phyloP scores from a whole-genome alignment of 208 protist genomes.

The Crithidia expoeki region DNA sequence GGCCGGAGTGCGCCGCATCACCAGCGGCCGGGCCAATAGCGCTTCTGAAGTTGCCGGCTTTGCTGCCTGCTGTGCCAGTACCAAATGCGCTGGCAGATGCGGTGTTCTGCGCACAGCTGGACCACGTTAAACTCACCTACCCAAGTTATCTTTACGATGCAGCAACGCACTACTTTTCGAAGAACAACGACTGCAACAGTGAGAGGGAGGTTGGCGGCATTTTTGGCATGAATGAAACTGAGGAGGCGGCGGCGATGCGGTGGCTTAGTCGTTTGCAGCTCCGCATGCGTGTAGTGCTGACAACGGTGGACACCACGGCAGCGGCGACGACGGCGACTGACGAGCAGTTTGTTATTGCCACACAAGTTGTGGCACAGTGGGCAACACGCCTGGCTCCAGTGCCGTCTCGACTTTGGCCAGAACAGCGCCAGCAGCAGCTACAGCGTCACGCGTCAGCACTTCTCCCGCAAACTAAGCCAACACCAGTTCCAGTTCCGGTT shows the following conservation, averaged over 20 bases:
- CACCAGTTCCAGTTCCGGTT: conserved; percentile 24
- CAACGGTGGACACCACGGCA: background rate
- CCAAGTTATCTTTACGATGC: too few species aligned
- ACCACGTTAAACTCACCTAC: conserved; percentile 18
- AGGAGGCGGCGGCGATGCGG: background rate
- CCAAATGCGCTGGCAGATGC: conserved; percentile 12
- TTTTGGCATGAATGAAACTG: background rate
- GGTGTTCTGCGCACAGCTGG: conserved; percentile 30
- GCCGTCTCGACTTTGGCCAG: background rate
- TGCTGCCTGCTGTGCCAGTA: background rate
- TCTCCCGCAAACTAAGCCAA: background rate
- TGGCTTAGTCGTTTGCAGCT: conserved; percentile 27
- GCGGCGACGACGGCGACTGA: too few species aligned
- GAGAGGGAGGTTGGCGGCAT: background rate
- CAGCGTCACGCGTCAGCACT: background rate
- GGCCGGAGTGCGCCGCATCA: conserved; percentile 6
- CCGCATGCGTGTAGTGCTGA: conserved; percentile 17
- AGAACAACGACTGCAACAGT: background rate
- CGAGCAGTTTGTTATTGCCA: background rate
- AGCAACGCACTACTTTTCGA: background rate
- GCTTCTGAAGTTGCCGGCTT: background rate
- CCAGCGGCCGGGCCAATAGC: background rate
- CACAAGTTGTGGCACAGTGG: conserved; percentile 22
- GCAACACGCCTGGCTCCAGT: conserved; percentile 19
- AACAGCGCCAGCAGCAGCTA: background rate